A percentile compares a stretch with the other conserved stretches of the same genome.
Conservation (phyloP, 306 rosid genomes). For the Phaseolus lunatus region DNA sequence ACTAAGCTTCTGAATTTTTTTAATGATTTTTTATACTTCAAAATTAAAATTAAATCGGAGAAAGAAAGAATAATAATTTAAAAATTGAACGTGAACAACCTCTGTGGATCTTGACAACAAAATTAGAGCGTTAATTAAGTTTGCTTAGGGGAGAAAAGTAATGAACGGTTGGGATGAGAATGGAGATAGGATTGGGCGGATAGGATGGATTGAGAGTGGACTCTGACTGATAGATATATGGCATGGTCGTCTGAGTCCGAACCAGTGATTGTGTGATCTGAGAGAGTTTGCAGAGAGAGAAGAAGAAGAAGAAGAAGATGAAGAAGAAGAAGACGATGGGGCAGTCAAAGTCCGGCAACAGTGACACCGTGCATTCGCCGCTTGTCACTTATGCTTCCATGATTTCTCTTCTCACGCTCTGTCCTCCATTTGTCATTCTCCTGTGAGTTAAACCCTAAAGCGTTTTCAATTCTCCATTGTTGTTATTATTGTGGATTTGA, state of each 20-base stretch:
- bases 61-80: too few species aligned
- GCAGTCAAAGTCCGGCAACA: too few species aligned
- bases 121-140: too few species aligned
- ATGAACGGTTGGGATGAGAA: not conserved
- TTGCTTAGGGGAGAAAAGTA: too few species aligned
- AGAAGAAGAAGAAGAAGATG: not conserved
- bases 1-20: too few species aligned
- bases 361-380: constrained; percentile 78
- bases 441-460: too few species aligned
- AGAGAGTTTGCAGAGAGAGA: not conserved
- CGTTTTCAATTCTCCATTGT: too few species aligned
- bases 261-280: not conserved
- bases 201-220: not conserved
- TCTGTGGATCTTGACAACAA: too few species aligned
- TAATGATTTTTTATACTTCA: too few species aligned
- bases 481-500: too few species aligned
- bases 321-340: not conserved
- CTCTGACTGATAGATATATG: not conserved
- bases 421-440: constrained; percentile 76
- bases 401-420: constrained; percentile 77
- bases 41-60: too few species aligned
- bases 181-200: not conserved
- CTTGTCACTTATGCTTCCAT: constrained; percentile 77
- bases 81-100: too few species aligned
- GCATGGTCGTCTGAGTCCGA: not conserved